Evolutionary conservation across 495 filamentous ascomycete species (phyloP), one percentile per base, ranked within the genome.

Genomic region (Xylaria scruposa): DNA sequence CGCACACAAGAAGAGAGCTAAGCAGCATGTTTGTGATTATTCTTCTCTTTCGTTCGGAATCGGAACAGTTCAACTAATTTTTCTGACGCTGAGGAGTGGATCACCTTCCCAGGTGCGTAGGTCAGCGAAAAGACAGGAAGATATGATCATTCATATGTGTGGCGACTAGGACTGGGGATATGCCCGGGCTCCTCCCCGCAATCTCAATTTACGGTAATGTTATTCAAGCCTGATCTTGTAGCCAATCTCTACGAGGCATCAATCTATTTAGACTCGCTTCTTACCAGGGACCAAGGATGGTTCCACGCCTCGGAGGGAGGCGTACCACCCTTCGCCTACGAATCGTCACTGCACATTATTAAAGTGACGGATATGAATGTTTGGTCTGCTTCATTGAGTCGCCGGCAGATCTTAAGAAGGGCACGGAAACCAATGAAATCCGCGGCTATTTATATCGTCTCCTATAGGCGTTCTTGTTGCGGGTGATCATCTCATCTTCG

Each of bases 1-100:
- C 80, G 66, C 84, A 67, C 7, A 76, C 47, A 65, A 87, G 71
- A 46, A 87, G 31, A 15, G 83, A 73, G 33, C 77, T 78, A 2
- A 77, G 47, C 36, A 82, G 68, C 85, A 86, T 86, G 3, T 79
- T 81, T 61, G 38, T 54, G 56, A 46, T 33, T 21, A 63, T 61
- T 70, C 68, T 44, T 74, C 46, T 59, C 9, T 54, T 72, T 15
- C 49, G 19, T 72, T 33, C 66, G 36, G 49, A 70, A 56, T 54
- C 36, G 65, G 17, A 5, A 47, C 19, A 66, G 13, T 44, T 63
- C 71, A 67, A 72, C 38, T 65, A 67, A 10, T 66, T 42, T 42
- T 58, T 70, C 44, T 17, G 38, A 62, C 17, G 64, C 56, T 53
- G 62, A 70, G 53, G 62, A 72, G 26, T 59, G 61, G 53, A 63